Base-by-base conservation (phyloP, 768 basidiomycete genomes). In the Termitomyces sp. region DNA sequence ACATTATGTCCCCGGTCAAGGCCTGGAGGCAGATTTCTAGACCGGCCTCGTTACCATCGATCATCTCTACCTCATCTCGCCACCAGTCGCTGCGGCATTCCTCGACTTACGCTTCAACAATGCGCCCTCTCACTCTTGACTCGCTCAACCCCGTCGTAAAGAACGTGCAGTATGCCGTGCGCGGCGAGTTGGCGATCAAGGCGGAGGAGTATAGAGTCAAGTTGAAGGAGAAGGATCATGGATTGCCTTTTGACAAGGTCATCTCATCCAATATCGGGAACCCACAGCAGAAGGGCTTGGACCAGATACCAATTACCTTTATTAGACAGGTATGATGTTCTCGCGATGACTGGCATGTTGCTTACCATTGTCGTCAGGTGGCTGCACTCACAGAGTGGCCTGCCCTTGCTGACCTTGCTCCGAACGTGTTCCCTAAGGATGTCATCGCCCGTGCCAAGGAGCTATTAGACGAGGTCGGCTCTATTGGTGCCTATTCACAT, bases 181-280 rank as follows among this genome's bases (percentile, higher is more conserved):
- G 96, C 54, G 96, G 97, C 48, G 95, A 96, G 74, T 86, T 98
- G 61, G 94, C 96, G 4, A 91, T 98, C 76, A 92, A 90, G 70
- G 93, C 96, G 0, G 95, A 98, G 72, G 76, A 83, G 53, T 86
- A 90, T 63, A 82, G 89, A 54, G 86, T 87, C 50, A 72, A 79
- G 63, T 83, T 98, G 67, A 82, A 84, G 71, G 72, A 79, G 55
- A 73, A 75, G 23, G 68, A 76, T 56, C 74, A 82, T 61, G 77
- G 75, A 19, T 80, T 98, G 16, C 93, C 94, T 16, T 99, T 98
- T 73, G 82, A 85, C 69, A 83, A 84, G 64, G 80, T 98, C 72
- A 96, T 97, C 70, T 89, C 85, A 29, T 92, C 93, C 59, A 99
- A 98, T 75, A 99, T 99, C 59, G 96, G 96, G 10, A 98, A 99